Base-by-base conservation (phyloP, 2,329 filamentous ascomycete genomes). In the Botrytis cinerea region DNA sequence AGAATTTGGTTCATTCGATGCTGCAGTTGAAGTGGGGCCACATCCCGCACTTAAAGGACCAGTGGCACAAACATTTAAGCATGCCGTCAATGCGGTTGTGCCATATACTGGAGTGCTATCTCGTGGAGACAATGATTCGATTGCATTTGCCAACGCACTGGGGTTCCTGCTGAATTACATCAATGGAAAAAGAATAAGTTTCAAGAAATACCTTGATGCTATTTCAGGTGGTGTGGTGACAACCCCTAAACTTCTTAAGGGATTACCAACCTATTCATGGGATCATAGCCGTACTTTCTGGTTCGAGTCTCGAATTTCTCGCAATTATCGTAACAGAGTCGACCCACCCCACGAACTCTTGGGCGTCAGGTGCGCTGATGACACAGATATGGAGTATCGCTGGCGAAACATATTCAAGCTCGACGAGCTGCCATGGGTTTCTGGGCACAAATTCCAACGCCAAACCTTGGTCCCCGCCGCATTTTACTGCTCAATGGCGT, bases 261-360 rank as follows among this genome's bases (percentile, higher is more conserved):
- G 87, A 71, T 77, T 89, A 16, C 87, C 87, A 2, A 80, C 83
- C 0, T 89, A 89, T 73, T 82, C 84, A 1, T 89, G 86, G 85
- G 86, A 88, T 38, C 87, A 88, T 72, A 78, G 80, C n/a, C 84
- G 82, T 38, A 79, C 77, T 0, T 87, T 87, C 77, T 89, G 87
- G 87, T 82, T 84, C 72, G 87, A 89, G 74, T 86, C 85, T 2
- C 83, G 85, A 61, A 78, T 86, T 4, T 85, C 84, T 25, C 77
- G 80, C 22, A 81, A 83, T 25, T 83, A 84, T 70, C 83, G 86
- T 0, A 83, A 84, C 71, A 82, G 85, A 32, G 79, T 82, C 38
- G 82, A 83, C 66, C 83, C 83, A 2, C 82, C 85, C 18, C 83
- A 85, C 51, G 77, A 77, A n/a, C 73, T 80, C 2, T 74, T 83